Evolutionary conservation across 352 stramenopile genomes (phyloP), one percentile per base, ranked within the genome.

Genomic region (Globisporangium nunn): DNA sequence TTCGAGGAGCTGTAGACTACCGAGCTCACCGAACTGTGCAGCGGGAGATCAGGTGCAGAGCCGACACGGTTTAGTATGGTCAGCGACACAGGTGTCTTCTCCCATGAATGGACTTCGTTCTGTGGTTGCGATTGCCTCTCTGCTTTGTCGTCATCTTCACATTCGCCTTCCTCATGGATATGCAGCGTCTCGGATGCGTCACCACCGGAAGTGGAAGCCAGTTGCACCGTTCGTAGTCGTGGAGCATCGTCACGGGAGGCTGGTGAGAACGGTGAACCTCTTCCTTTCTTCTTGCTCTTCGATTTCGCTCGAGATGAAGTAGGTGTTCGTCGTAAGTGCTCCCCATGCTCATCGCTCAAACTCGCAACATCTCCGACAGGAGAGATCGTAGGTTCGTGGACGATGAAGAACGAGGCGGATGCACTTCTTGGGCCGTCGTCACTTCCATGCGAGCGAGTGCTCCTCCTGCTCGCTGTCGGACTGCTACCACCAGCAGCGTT

Each of bases 1-100:
- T 88, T 87, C 6, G 76, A 78, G 2, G 81, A 87, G 44, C 71
- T 87, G 56, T 85, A 91, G 7, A 87, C 81, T 1, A 33, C 56
- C 0, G 76, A 53, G 52, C 73, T 85, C 11, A 69, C 64, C 2
- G 69, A 64, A 55, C 74, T 91, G 50, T 83, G 64, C 2, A 85
- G 67, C 18, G 81, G 81, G 0, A 91, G 59, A 30, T 86, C 74
- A 4, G 81, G 81, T 2, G 78, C 74, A 0, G 78, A 88, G 8
- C 78, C 81, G 29, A 73, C 72, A 14, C 81, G 76, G 52, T 76
- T 91, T 11, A 91, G 60, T 6, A 85, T 72, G 1, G 74, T 75
- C 0, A 78, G 63, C 4, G 57, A 2, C 2, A 44, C 12, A 0
- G 44, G 2, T 12, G 48, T 53, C 18, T 50, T 51, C 7, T 41